These are phyloP conservation scores for Apocynum venetum DNA, from an alignment of 257 asterid genomes.

Conservation along the genomic window DNA sequence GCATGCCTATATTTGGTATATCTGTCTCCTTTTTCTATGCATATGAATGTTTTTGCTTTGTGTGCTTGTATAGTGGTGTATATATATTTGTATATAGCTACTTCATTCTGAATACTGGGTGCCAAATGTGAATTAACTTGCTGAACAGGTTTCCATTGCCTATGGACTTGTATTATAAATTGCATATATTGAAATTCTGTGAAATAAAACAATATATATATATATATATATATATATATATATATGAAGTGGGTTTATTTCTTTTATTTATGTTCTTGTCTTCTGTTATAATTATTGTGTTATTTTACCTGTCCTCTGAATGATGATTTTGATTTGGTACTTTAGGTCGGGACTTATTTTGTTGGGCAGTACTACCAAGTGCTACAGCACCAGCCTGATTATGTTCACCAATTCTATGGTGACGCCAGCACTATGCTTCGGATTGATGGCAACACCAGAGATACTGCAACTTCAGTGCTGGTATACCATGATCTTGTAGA, in stretches of 20 bases:
- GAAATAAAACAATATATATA: background rate
- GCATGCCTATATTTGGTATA: background rate
- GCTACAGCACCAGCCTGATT: constrained; percentile 81
- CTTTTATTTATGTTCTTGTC: background rate
- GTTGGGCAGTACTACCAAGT: constrained; percentile 96
- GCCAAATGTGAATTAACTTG: background rate
- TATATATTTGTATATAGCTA: background rate
- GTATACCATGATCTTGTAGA: constrained; percentile 28
- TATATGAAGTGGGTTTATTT: too few relatives aligned
- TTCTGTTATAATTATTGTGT: background rate
- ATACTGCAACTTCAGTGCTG: constrained; percentile 81
- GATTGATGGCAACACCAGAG: constrained; percentile 71
- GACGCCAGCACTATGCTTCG: constrained; percentile 93
- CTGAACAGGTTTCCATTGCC: background rate
- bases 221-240: too few relatives aligned
- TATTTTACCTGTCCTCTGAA: background rate
- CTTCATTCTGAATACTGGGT: background rate
- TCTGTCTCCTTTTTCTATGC: background rate
- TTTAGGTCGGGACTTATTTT: constrained; percentile 92
- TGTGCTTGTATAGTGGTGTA: background rate
- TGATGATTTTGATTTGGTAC: constrained; percentile 9
- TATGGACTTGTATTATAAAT: background rate
- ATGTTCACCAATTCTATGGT: constrained; percentile 78
- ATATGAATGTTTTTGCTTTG: background rate
- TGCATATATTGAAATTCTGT: background rate